Evolutionary conservation across 2,329 filamentous ascomycete genomes (phyloP).

Genomic region (Epicoccum nigrum): DNA sequence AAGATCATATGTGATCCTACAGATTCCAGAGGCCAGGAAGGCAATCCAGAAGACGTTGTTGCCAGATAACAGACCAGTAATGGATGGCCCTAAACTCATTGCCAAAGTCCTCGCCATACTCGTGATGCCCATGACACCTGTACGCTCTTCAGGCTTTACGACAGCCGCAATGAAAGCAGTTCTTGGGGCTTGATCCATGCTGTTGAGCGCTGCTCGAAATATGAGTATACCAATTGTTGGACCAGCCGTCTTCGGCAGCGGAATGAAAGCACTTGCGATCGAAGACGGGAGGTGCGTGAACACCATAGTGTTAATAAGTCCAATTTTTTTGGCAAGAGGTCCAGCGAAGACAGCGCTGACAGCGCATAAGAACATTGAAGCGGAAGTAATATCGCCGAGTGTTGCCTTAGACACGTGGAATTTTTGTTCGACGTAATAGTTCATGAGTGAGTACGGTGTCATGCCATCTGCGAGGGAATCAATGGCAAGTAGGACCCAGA

Average conservation of each 20-base stretch:
- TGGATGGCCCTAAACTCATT: conserved; percentile 53
- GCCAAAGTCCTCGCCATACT: conserved; percentile 66
- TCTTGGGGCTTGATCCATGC: conserved; percentile 72
- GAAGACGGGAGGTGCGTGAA: conserved; percentile 65
- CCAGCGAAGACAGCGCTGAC: conserved; percentile 63
- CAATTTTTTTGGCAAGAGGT: conserved; percentile 63
- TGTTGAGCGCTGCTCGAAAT: conserved; percentile 67
- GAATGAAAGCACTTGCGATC: conserved; percentile 61
- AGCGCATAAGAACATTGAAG: conserved; percentile 56
- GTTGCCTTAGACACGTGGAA: conserved; percentile 55
- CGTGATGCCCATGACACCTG: conserved; percentile 74
- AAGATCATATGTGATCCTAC: conserved; percentile 46
- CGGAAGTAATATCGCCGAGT: conserved; percentile 64
- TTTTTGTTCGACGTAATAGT: conserved; percentile 46
- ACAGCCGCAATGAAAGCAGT: conserved; percentile 71
- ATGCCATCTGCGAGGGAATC: conserved; percentile 72
- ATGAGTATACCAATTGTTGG: conserved; percentile 63
- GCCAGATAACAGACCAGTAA: conserved; percentile 47
- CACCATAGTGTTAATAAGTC: conserved; percentile 64
- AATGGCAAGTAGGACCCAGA: conserved; percentile 69
- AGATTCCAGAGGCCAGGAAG: conserved; percentile 45
- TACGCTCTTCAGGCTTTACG: conserved; percentile 68
- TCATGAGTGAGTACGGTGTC: conserved; percentile 46
- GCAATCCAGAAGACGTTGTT: conserved; percentile 46
- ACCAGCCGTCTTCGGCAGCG: conserved; percentile 58